A percentile compares a stretch with the other conserved stretches of the same genome.
Evolutionary conservation across 176 grass and related monocot genomes (phyloP).

Genomic region (Pontederia paniculata): DNA sequence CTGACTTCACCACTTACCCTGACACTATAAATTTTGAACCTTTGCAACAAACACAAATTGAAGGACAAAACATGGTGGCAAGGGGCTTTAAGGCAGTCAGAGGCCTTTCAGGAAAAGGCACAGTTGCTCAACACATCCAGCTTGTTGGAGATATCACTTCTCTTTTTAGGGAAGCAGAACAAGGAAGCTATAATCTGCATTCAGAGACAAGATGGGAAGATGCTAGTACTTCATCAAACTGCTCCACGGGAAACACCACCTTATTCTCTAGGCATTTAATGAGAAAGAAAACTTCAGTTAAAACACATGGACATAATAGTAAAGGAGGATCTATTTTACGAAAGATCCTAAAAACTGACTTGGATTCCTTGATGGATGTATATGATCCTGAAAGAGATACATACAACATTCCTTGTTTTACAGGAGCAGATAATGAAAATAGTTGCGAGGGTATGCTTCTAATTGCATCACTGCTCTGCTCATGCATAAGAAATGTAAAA

Average conservation of each 20-base stretch:
- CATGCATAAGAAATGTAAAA: conserved; percentile 88
- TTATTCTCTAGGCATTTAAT: conserved; percentile 18
- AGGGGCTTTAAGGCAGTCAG: conserved; percentile 13
- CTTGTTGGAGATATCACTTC: conserved; percentile 72
- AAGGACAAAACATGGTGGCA: conserved; percentile 25
- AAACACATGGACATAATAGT: conserved; percentile 21
- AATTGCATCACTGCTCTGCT: conserved; percentile 88
- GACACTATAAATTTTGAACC: conserved; percentile 13
- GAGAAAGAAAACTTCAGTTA: conserved; percentile 19
- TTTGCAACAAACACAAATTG: conserved; percentile 22
- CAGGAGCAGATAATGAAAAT: conserved; percentile 33
- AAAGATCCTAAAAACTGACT: conserved; percentile 61
- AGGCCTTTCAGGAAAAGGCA: conserved; percentile 29
- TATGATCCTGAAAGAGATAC: conserved; percentile 70
- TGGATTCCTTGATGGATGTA: conserved; percentile 54
- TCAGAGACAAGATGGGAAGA: conserved; percentile 12
- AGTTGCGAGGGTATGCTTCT: conserved; percentile 89
- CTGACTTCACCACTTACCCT: conserved; percentile 4
- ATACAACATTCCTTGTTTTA: conserved; percentile 47
- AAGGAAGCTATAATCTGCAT: neutral
- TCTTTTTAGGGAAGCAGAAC: conserved; percentile 40
- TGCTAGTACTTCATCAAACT: conserved; percentile 20
- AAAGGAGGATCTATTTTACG: conserved; percentile 34
- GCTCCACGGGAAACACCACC: conserved; percentile 19
- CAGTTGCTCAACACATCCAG: conserved; percentile 33